These are phyloP conservation scores for Onygenales sp. DNA, from an alignment of 2,329 filamentous ascomycete species.

Conservation along the genomic window DNA sequence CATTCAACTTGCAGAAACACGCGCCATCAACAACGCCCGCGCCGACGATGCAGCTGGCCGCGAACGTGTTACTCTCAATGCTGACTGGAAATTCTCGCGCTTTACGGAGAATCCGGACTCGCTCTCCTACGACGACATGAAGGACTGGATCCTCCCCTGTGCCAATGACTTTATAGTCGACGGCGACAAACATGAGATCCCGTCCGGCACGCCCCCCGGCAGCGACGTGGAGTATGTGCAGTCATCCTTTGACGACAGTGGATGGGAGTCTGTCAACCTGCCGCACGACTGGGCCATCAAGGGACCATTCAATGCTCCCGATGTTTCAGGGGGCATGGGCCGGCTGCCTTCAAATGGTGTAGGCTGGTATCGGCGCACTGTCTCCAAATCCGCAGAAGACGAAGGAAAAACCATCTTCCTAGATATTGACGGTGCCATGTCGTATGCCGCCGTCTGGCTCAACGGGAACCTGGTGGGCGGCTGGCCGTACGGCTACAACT, in stretches of 20 bases:
- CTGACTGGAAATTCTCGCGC: no score
- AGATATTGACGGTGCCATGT: slow-evolving; percentile 45
- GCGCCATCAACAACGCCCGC: no score
- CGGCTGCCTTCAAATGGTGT: slow-evolving; percentile 43
- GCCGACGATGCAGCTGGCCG: no score
- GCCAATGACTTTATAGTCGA: no score
- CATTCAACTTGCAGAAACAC: no score
- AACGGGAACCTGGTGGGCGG: slow-evolving; percentile 43
- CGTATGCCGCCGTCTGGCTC: slow-evolving; percentile 43
- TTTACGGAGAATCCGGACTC: no score
- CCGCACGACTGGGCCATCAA: slow-evolving; percentile 44
- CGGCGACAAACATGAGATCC: no score
- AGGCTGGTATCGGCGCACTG: slow-evolving; percentile 44
- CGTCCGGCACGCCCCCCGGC: slow-evolving; percentile 10
- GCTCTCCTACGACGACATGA: no score
- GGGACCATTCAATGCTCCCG: slow-evolving; percentile 34
- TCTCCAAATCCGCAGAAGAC: slow-evolving; percentile 19
- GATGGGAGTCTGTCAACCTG: slow-evolving; percentile 34
- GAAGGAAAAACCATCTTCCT: slow-evolving; percentile 33
- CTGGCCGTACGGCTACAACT: slow-evolving; percentile 45
- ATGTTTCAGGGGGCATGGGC: slow-evolving; percentile 33
- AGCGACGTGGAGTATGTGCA: slow-evolving; percentile 25
- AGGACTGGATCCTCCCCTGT: no score
- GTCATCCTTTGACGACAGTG: slow-evolving; percentile 28
- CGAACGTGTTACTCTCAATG: no score